Conservation (phyloP, 345 rosid genomes). For the Heritiera fomes region DNA sequence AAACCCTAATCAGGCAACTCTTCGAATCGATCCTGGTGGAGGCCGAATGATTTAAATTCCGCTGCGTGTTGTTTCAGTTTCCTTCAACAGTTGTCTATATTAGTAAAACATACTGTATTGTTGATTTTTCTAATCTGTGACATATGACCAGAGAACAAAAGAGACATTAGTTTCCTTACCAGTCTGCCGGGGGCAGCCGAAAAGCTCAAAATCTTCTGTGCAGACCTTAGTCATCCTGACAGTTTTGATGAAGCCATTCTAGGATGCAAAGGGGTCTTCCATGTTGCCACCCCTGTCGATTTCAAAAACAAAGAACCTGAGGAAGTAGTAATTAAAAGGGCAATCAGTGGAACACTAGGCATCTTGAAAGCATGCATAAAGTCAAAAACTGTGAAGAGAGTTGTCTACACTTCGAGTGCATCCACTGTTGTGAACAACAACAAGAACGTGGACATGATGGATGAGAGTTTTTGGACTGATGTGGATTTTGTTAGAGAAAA, state of each 20-base stretch:
- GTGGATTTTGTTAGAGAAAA: too few species aligned
- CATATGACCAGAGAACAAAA: background rate
- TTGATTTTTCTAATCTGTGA: background rate
- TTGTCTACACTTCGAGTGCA: constrained; percentile 65
- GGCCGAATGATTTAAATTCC: too few species aligned
- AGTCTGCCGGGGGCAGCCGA: background rate
- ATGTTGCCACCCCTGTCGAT: constrained; percentile 37
- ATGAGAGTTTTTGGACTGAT: too few species aligned
- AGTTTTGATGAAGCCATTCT: constrained; percentile 52
- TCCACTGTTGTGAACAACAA: too few species aligned
- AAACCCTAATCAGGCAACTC: too few species aligned
- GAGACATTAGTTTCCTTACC: background rate
- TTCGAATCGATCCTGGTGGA: too few species aligned
- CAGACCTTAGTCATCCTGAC: constrained; percentile 50
- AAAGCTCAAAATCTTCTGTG: constrained; percentile 31
- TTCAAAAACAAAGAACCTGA: background rate
- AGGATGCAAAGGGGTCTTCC: constrained; percentile 60
- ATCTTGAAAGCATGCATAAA: constrained; percentile 54
- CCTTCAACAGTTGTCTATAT: too few species aligned
- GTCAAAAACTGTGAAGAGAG: constrained; percentile 53
- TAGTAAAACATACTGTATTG: too few species aligned
- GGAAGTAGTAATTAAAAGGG: constrained; percentile 43
- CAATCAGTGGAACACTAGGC: constrained; percentile 51
- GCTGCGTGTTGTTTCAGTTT: too few species aligned
- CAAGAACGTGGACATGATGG: too few species aligned